phyloP scores from a whole-genome alignment of 768 basidiomycete species.

The Tulasnella sp. region DNA sequence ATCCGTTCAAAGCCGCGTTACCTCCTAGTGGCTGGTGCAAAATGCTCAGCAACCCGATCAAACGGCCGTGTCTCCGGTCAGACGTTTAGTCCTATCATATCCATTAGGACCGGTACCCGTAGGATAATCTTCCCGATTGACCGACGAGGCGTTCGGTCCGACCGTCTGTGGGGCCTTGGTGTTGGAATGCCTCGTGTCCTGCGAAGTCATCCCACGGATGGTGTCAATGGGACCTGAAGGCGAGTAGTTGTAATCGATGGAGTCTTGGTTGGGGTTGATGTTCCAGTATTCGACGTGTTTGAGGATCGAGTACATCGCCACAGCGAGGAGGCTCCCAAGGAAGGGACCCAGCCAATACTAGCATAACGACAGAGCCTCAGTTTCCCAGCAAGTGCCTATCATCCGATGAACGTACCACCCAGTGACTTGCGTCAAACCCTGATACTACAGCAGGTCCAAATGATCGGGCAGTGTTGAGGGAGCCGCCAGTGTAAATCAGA shows the following conservation, averaged over 20 bases:
- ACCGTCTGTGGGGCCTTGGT: neutral
- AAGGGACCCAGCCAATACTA: constrained; percentile 76
- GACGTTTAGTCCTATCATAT: neutral
- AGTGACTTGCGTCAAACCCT: constrained; percentile 61
- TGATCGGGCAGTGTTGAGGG: constrained; percentile 69
- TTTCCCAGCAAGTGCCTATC: neutral
- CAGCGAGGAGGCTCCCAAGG: constrained; percentile 65
- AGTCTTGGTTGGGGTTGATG: constrained; percentile 56
- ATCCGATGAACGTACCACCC: constrained; percentile 56
- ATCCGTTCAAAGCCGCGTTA: no score
- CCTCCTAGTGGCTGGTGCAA: no score
- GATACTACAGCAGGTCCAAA: constrained; percentile 71
- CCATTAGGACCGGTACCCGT: neutral
- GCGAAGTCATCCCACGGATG: constrained; percentile 18
- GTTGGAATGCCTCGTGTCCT: neutral
- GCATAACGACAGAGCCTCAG: constrained; percentile 9
- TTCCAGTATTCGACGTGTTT: constrained; percentile 51
- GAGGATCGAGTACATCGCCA: constrained; percentile 55
- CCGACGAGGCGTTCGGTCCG: neutral
- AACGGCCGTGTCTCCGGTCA: neutral
- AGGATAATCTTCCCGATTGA: neutral
- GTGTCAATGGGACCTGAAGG: constrained; percentile 48
- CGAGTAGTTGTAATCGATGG: constrained; percentile 50
- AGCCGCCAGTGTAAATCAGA: constrained; percentile 64
- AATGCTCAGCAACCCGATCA: neutral